Base-by-base conservation (phyloP, 768 basidiomycete species). In the Astraeus odoratus region DNA sequence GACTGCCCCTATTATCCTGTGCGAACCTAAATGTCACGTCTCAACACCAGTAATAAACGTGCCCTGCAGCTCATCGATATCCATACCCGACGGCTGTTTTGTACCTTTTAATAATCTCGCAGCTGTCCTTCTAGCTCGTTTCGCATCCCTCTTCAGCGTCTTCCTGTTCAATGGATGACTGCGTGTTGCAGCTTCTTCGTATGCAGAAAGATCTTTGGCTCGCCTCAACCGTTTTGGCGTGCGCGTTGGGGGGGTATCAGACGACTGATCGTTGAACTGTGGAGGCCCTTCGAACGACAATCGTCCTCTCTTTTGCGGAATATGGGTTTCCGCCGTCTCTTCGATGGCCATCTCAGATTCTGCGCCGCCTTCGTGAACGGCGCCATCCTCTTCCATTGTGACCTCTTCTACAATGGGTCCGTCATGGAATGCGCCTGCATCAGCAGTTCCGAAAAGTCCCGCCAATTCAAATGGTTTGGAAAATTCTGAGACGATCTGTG, bases 391-490 rank as follows among this genome's bases (percentile, higher is more conserved):
- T 5, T 61, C 68, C 50, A 74, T 59, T 64, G 74, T 69, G 0
- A 67, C 63, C 22, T 75, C 71, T 29, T 72, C 67, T n/a, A 29
- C 50, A 8, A 10, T 39, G 15, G 59, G 57, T 2, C 67, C 67
- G 8, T 66, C 69, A 31, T 71, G 78, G 48, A 88, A 88, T 8
- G 87, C 89, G n/a, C 82, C 85, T 9, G 79, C 80, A 57, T 92
- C 92, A 0, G 86, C 83, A 31, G 74, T 77, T 5, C 82, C 81
- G 51, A 95, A 93, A 4, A 97, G 64, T 0, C 84, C 93, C 9
- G 78, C 88, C 3, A 86, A 63, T 49, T 84, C 78, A 57, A 98
- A 96, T 2, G 91, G 85, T 47, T 83, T 79, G 8, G 82, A 80
- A 20, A 90, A 78, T 36, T 70, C 66, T 2, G 66, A 69, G 4